Base-by-base conservation (phyloP, 306 rosid genomes). In the Parietaria judaica region DNA sequence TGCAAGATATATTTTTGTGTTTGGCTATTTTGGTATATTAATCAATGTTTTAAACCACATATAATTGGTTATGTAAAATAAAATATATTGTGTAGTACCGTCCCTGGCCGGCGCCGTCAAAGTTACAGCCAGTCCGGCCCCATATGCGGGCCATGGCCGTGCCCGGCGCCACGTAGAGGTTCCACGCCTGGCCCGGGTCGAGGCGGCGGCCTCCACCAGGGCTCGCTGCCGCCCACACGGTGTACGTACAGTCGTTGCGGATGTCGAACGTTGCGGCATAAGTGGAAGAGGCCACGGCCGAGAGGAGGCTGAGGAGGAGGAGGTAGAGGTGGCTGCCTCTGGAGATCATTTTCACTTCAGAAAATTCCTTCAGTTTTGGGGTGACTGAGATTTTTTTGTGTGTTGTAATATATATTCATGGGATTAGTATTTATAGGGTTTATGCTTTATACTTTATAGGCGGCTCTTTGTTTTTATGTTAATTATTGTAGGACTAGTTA, bases 51-150 rank as follows among this genome's bases (percentile, higher is more conserved):
- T n/a, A n/a, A n/a, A n/a, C n/a, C n/a, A n/a, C n/a, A n/a, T n/a
- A n/a, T n/a, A n/a, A n/a, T n/a, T n/a, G n/a, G n/a, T n/a, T n/a
- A n/a, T n/a, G n/a, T n/a, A n/a, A n/a, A n/a, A n/a, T n/a, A n/a
- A n/a, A n/a, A n/a, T n/a, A n/a, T n/a, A n/a, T n/a, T n/a, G n/a
- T n/a, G n/a, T n/a, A n/a, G n/a, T n/a, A n/a, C n/a, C n/a, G n/a
- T n/a, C n/a, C n/a, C n/a, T 17, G 58, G 0, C 90, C 90, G 0
- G 63, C 37, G 0, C 49, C 54, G 31, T 83, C 81, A 15, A 85
- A 85, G 47, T 61, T 73, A 80, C 96, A 85, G n/a, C 71, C 69
- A 36, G 96, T 89, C 43, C 95, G 85, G 0, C 83, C 85, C 95
- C 96, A 89, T 3, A 89, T 80, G 54, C 91, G 84, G 65, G 51